These are phyloP conservation scores for Citrus cavaleriei DNA, from an alignment of 345 rosid genomes.

Conservation along the genomic window DNA sequence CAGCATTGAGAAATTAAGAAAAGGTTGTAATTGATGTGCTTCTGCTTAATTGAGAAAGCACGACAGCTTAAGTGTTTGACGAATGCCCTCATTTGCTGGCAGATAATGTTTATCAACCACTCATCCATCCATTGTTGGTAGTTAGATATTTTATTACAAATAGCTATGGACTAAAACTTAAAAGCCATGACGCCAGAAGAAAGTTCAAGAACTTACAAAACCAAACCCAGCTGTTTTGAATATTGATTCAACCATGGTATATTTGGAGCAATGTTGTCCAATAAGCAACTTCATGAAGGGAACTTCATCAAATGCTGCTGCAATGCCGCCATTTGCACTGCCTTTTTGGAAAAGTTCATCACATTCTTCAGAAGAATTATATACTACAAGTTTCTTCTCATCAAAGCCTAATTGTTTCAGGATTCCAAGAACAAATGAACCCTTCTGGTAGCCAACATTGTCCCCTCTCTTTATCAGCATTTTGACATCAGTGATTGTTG, in stretches of 20 bases:
- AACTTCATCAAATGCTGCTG: constrained; percentile 36
- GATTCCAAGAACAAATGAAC: constrained; percentile 36
- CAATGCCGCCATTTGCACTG: constrained; percentile 26
- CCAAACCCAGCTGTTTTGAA: constrained; percentile 41
- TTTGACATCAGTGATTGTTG: constrained; percentile 34
- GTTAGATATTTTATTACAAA: too few relatives aligned
- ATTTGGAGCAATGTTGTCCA: constrained; percentile 31
- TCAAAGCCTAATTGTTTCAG: constrained; percentile 23
- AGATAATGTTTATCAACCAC: too few relatives aligned
- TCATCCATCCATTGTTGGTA: too few relatives aligned
- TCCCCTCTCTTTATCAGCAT: constrained; percentile 36
- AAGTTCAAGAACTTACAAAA: constrained; percentile 31
- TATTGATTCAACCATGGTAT: constrained; percentile 27
- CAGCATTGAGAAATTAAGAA: background rate
- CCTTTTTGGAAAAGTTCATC: constrained; percentile 31
- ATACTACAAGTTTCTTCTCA: constrained; percentile 6
- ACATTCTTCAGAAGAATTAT: constrained; percentile 21
- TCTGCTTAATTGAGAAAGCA: background rate
- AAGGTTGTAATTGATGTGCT: background rate
- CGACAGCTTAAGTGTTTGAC: background rate
- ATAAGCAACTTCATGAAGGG: constrained; percentile 36
- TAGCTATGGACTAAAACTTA: too few relatives aligned
- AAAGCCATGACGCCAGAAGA: background rate
- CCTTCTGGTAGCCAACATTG: constrained; percentile 34
- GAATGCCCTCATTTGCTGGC: too few relatives aligned